Evolutionary conservation across 371 early-diverging fungal genomes (phyloP).

Genomic region (Nosema muscidifuracis): DNA sequence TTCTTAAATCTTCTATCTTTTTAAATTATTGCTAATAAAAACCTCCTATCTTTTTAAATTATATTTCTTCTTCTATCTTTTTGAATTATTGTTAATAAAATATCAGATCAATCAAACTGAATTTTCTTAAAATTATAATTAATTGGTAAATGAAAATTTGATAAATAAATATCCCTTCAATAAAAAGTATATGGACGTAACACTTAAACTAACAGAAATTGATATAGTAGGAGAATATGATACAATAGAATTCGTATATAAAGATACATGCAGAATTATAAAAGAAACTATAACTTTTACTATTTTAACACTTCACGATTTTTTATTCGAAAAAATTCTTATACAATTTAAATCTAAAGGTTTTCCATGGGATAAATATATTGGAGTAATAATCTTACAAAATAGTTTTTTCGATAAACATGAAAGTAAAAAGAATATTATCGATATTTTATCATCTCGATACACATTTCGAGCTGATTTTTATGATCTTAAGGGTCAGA

Average conservation of each 20-base stretch:
- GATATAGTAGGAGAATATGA: not conserved
- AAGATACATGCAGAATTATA: not conserved
- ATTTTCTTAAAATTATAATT: no score
- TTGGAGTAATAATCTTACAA: not conserved
- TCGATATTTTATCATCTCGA: not conserved
- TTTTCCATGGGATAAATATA: not conserved
- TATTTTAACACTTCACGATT: not conserved
- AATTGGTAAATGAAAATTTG: no score
- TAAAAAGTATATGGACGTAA: not conserved
- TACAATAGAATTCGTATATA: slow-evolving; percentile 5
- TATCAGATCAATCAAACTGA: no score
- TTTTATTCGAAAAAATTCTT: not conserved
- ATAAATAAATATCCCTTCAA: no score
- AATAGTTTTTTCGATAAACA: not conserved
- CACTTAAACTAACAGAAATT: not conserved
- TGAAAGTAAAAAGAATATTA: not conserved
- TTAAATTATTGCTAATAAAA: no score
- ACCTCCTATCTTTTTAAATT: no score
- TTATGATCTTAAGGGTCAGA: not conserved
- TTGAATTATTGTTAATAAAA: no score
- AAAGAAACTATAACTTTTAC: not conserved
- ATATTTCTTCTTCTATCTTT: no score
- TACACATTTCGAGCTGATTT: not conserved
- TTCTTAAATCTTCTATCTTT: no score
- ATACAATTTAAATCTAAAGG: not conserved